These are phyloP conservation scores for Xylaria sp. DNA, from an alignment of 2,329 filamentous ascomycete species.

Conservation along the genomic window DNA sequence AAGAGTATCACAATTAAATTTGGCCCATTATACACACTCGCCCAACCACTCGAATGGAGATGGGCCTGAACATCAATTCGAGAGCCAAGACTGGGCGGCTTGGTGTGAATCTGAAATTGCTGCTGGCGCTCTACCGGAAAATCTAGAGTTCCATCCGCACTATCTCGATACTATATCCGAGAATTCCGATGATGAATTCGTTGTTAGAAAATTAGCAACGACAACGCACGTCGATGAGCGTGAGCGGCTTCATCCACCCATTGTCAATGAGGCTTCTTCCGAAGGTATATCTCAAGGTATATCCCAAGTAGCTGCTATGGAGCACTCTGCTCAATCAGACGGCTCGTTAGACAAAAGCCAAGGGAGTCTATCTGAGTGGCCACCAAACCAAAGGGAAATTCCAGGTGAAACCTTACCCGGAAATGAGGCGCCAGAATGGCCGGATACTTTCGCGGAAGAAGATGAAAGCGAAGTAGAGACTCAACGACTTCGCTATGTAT, in stretches of 20 bases:
- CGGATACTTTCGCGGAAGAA: background rate
- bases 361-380: background rate
- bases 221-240: background rate
- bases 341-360: background rate
- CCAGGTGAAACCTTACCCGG: background rate
- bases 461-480: conserved; percentile 10
- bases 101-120: background rate
- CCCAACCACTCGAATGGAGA: background rate
- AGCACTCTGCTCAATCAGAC: background rate
- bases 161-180: conserved; percentile 15
- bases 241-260: background rate
- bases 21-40: background rate
- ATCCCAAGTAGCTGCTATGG: too few relatives aligned
- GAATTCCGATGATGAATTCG: conserved; percentile 12
- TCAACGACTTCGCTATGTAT: background rate
- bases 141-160: background rate
- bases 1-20: background rate
- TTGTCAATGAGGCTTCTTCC: background rate
- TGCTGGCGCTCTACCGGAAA: background rate
- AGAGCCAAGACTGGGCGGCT: background rate
- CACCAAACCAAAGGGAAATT: background rate
- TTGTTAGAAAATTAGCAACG: background rate
- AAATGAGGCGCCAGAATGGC: background rate
- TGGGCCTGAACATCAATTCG: background rate
- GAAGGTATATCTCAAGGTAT: background rate